Evolutionary conservation across 768 basidiomycete genomes (phyloP), one percentile per base, ranked within the genome.

Genomic region (Mycena alexandri): DNA sequence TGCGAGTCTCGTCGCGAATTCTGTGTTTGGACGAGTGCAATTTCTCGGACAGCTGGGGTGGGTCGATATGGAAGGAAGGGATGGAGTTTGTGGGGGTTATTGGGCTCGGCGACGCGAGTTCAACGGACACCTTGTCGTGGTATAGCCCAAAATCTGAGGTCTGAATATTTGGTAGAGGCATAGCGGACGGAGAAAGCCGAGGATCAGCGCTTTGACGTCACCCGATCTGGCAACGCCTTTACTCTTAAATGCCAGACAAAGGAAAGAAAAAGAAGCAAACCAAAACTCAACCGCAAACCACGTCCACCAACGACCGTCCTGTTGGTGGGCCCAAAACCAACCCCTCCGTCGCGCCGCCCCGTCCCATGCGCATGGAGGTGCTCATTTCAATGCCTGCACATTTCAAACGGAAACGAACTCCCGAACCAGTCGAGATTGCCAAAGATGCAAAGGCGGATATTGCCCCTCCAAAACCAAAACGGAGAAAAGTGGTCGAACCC

Each of bases 1-100:
- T 93, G 54, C 88, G 85, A 11, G 89, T 87, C 75, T 93, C 93
- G 59, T 86, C 84, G 38, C 81, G 81, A 33, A 84, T 84, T 68
- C 83, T 84, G 59, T 75, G 77, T 33, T 80, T 77, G 68, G 77
- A 53, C 52, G 71, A 66, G 29, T 17, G 71, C 56, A 17, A 50
- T 65, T 74, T 73, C 61, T 69, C 50, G 48, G 65, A 71, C 22
- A 68, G 69, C 9, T 47, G 38, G 38, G 74, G 63, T 47, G 69
- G 63, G 24, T 75, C 67, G 38, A 76, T 36, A 71, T 70, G n/a
- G 65, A 73, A 51, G 74, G 75, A 63, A 68, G 70, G 62, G 8
- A 57, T n/a, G 74, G 74, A 34, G 65, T 65, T 56, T n/a, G 59
- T 72, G 65, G 47, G 75, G 56, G 33, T 76, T 73, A 12, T 67